phyloP scores from a whole-genome alignment of 495 filamentous ascomycete species.

The Clohesyomyces aquaticus region DNA sequence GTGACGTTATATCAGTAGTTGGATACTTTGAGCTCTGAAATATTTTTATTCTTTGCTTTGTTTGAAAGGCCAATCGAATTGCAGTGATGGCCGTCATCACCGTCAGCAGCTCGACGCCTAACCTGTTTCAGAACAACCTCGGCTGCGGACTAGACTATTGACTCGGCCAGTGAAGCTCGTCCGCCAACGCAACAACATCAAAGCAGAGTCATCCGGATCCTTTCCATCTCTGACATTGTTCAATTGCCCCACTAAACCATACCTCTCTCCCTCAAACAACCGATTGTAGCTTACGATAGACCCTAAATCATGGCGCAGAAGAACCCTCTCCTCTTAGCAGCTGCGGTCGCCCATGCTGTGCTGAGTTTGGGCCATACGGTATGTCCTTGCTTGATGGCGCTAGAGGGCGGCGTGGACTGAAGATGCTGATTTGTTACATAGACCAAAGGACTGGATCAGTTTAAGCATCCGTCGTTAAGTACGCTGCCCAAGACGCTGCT shows the following conservation, averaged over 20 bases:
- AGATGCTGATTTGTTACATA: constrained; percentile 7
- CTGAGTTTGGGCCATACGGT: constrained; percentile 37
- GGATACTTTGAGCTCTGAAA: no score
- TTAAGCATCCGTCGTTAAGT: constrained; percentile 29
- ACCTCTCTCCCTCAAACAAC: neutral
- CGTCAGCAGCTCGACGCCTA: neutral
- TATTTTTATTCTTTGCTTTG: neutral
- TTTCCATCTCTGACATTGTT: neutral
- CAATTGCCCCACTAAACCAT: neutral
- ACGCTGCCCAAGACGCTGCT: constrained; percentile 19
- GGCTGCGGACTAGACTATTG: constrained; percentile 1
- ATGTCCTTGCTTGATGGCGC: neutral
- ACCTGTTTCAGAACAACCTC: neutral
- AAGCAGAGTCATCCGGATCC: neutral
- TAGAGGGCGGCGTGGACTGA: neutral
- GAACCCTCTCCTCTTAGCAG: constrained; percentile 29
- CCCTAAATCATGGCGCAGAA: neutral
- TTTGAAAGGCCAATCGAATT: neutral
- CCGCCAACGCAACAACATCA: neutral
- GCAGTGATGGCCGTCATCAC: neutral
- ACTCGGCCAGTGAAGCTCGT: neutral
- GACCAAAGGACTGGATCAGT: constrained; percentile 35
- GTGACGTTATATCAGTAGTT: no score
- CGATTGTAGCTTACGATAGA: neutral
- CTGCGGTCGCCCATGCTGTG: constrained; percentile 24